These are phyloP conservation scores for Lepiota brunneoincarnata DNA, from an alignment of 768 basidiomycete species.

Conservation along the genomic window DNA sequence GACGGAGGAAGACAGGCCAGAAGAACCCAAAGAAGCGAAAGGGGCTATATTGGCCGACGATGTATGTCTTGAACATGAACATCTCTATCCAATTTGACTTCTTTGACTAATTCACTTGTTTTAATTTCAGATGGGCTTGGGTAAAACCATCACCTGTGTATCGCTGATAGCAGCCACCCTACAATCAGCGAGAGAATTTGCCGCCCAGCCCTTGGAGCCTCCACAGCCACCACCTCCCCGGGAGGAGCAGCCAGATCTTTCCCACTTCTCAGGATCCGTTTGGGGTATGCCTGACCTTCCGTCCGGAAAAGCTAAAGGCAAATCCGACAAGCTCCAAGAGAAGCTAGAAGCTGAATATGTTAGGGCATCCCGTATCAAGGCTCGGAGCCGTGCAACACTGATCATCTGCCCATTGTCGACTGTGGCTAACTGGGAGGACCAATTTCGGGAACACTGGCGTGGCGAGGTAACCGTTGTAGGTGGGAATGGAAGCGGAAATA, in stretches of 20 bases:
- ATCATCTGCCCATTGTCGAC: conserved; percentile 96
- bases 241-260: conserved; percentile 32
- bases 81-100: conserved; percentile 11
- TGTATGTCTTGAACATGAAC: conserved; percentile 46
- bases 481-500: conserved; percentile 52
- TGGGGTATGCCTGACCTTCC: conserved; percentile 76
- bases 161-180: conserved; percentile 90
- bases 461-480: conserved; percentile 84
- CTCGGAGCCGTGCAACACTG: conserved; percentile 86
- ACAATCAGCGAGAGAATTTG: conserved; percentile 63
- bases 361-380: conserved; percentile 74
- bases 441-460: conserved; percentile 96
- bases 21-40: conserved; percentile 70
- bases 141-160: conserved; percentile 95
- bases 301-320: conserved; percentile 44
- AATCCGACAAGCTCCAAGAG: conserved; percentile 63
- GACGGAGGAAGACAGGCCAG: conserved; percentile 71
- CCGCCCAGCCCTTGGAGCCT: conserved; percentile 47
- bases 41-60: conserved; percentile 96
- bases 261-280: conserved; percentile 75
- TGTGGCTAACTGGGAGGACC: conserved; percentile 98
- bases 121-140: conserved; percentile 84
- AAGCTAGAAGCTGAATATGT: conserved; percentile 69
- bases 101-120: conserved; percentile 8
- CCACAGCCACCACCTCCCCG: conserved; percentile 35